phyloP scores from a whole-genome alignment of 805 yeast genomes.

The Starmerella bombi region DNA sequence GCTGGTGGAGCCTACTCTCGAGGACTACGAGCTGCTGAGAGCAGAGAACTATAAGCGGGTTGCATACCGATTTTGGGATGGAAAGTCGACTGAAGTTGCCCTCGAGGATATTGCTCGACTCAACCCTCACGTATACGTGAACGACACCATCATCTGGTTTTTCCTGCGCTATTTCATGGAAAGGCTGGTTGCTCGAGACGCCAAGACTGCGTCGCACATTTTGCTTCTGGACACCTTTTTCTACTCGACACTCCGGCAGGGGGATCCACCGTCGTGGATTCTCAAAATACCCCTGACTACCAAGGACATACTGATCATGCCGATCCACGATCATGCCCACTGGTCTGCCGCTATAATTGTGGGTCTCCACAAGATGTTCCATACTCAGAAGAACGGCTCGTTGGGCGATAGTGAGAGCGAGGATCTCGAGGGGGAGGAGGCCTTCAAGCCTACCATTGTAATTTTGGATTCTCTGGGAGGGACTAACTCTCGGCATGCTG shows the following conservation, averaged over 20 bases:
- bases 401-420: not conserved
- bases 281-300: slow-evolving; percentile 30
- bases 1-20: slow-evolving; percentile 13
- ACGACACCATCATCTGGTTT: slow-evolving; percentile 79
- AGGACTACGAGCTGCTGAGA: slow-evolving; percentile 5
- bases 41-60: slow-evolving; percentile 6
- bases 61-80: slow-evolving; percentile 35
- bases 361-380: slow-evolving; percentile 10
- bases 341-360: slow-evolving; percentile 73
- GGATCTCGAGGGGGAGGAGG: not conserved
- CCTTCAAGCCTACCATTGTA: slow-evolving; percentile 32
- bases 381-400: slow-evolving; percentile 5
- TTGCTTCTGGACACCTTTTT: slow-evolving; percentile 73
- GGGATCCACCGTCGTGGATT: slow-evolving; percentile 48
- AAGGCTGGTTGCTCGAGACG: slow-evolving; percentile 24
- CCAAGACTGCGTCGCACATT: slow-evolving; percentile 30
- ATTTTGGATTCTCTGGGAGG: slow-evolving; percentile 63
- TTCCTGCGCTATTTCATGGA: slow-evolving; percentile 36
- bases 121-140: slow-evolving; percentile 72
- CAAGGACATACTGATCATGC: slow-evolving; percentile 35
- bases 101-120: slow-evolving; percentile 67
- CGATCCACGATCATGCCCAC: slow-evolving; percentile 68
- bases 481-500: slow-evolving; percentile 7
- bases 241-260: slow-evolving; percentile 45
- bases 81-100: slow-evolving; percentile 42